Evolutionary conservation across 192 early-diverging fungal species (phyloP).

Genomic region (Chytriomyces confervae): DNA sequence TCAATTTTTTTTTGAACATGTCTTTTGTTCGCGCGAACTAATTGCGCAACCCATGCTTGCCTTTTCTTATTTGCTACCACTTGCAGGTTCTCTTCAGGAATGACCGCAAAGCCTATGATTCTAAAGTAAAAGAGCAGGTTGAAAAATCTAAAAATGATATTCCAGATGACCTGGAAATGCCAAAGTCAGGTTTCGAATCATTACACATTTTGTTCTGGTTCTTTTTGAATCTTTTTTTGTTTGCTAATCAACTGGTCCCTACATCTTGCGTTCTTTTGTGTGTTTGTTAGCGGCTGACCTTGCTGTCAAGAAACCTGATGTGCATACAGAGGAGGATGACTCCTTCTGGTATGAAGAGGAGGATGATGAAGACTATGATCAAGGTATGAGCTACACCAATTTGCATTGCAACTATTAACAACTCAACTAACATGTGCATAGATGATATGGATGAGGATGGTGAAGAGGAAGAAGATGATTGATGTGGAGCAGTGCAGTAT

Average conservation of each 20-base stretch:
- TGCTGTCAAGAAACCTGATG: constrained; percentile 38
- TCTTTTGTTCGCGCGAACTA: not conserved
- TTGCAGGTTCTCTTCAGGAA: constrained; percentile 52
- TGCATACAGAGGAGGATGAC: constrained; percentile 47
- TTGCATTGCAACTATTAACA: too few species aligned
- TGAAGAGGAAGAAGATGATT: constrained; percentile 36
- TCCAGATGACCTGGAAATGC: constrained; percentile 57
- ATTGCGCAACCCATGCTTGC: constrained; percentile 15
- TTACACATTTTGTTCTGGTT: not conserved
- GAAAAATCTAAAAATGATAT: constrained; percentile 60
- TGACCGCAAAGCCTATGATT: constrained; percentile 47
- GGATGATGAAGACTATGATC: constrained; percentile 49
- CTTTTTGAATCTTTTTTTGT: not conserved
- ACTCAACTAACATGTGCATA: too few species aligned
- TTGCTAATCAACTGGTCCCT: not conserved
- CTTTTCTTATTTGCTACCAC: not conserved
- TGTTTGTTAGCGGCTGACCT: constrained; percentile 45
- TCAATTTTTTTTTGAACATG: not conserved
- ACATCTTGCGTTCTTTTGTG: not conserved
- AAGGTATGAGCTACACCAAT: too few species aligned
- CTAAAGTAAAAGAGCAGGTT: constrained; percentile 54
- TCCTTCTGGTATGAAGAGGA: constrained; percentile 56
- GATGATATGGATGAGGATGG: constrained; percentile 45
- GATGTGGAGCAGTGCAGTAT: not conserved
- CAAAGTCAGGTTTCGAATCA: constrained; percentile 42